These are phyloP conservation scores for Hypseocharis bilobata DNA, from an alignment of 441 rosid genomes.

Conservation along the genomic window DNA sequence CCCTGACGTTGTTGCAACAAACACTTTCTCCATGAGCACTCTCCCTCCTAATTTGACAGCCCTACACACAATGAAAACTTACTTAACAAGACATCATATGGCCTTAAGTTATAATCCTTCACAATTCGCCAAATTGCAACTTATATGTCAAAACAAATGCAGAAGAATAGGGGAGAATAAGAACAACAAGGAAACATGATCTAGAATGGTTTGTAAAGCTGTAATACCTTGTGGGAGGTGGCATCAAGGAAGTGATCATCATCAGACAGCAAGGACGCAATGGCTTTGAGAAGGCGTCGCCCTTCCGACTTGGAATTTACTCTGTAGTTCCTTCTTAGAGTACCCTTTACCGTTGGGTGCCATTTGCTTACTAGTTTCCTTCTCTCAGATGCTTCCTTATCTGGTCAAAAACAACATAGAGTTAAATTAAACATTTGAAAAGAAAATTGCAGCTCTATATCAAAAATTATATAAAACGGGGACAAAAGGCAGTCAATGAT, in stretches of 20 bases:
- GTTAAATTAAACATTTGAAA: background rate
- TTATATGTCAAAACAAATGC: too few relatives aligned
- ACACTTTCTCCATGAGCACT: slow-evolving; percentile 93
- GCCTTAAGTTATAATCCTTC: too few relatives aligned
- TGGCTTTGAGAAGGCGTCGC: slow-evolving; percentile 62
- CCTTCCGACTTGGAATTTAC: slow-evolving; percentile 84
- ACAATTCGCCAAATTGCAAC: too few relatives aligned
- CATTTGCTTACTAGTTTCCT: slow-evolving; percentile 83
- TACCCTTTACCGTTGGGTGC: slow-evolving; percentile 89
- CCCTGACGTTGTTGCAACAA: slow-evolving; percentile 94
- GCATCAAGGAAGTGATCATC: slow-evolving; percentile 87
- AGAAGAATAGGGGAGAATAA: too few relatives aligned
- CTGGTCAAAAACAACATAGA: slow-evolving; percentile 29
- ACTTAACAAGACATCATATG: too few relatives aligned
- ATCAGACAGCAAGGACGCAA: slow-evolving; percentile 72
- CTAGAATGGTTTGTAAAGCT: background rate
- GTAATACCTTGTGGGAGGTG: slow-evolving; percentile 72
- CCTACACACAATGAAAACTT: slow-evolving; percentile 52
- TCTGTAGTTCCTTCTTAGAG: slow-evolving; percentile 77
- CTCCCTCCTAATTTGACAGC: slow-evolving; percentile 90
- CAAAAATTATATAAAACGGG: too few relatives aligned
- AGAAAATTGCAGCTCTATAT: background rate
- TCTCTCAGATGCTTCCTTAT: slow-evolving; percentile 57
- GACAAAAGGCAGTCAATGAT: too few relatives aligned
- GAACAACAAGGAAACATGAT: background rate